Base-by-base conservation (phyloP, 768 basidiomycete genomes). In the Austroboletus festivus region DNA sequence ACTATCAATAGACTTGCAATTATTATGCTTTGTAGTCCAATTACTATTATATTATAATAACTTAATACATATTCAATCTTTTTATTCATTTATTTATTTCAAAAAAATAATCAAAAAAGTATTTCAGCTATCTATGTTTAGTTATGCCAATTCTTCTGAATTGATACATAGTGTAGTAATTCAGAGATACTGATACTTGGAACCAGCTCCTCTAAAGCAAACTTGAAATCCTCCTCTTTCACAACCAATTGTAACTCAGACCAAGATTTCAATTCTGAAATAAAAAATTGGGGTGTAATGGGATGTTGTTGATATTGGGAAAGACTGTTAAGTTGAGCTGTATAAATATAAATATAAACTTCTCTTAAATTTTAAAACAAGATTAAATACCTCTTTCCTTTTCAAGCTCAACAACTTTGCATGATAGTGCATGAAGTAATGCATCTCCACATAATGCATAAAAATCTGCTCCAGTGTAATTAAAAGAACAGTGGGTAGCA, bases 361-460 rank as follows among this genome's bases (percentile, higher is more conserved):
- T n/a, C n/a, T n/a, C n/a, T n/a, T n/a, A n/a, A n/a, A n/a, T n/a
- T 33, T 33, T 7, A 7, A 11, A 33, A 33, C 31, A 33, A 33
- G 28, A 19, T 9, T 1, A 53, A 3, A 42, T 58, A 85, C 87
- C 81, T 41, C 98, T 86, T 57, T 79, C 83, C 7, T 60, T 63
- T 51, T 98, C 95, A 13, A 98, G 71, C 42, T 78, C 79, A 51
- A 80, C 78, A 0, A 96, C 94, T 55, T 86, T 92, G 31, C 89
- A 73, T 19, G 91, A 84, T 85, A 99, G 95, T 10, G 96, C 92
- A 64, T 89, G 89, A 48, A 99, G 75, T 78, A 99, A 83, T 1
- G 96, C 94, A 68, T 99, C 95, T 5, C 93, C 89, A 67, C 96
- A 98, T 9, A 99, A 73, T 0, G 96, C 96, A 71, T 99, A 98